Conservation (phyloP, 202 grass and related monocot species). For the Thinopyrum obtusiflorum region DNA sequence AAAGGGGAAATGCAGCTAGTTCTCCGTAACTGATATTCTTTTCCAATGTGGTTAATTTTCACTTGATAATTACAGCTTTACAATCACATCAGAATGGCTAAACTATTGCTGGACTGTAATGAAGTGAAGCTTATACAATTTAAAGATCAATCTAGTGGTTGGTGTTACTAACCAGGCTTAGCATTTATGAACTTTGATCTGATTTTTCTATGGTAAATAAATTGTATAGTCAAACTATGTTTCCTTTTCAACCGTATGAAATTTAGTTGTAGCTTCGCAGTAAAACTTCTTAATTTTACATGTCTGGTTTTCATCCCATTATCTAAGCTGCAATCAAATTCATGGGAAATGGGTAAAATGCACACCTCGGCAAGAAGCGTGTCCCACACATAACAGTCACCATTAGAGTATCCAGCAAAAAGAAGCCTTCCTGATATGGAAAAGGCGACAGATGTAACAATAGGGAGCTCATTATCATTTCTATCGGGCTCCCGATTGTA, state of each 20-base stretch:
- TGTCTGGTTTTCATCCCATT: not conserved
- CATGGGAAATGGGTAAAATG: not conserved
- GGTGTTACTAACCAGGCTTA: not conserved
- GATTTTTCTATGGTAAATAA: conserved; percentile 7
- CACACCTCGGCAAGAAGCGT: conserved; percentile 90
- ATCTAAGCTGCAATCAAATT: conserved; percentile 17
- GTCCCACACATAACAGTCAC: conserved; percentile 97
- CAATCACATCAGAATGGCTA: not conserved
- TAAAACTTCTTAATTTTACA: not conserved
- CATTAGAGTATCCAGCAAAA: conserved; percentile 98
- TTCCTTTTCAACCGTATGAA: not conserved
- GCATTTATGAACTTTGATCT: not conserved
- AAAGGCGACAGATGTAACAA: conserved; percentile 89
- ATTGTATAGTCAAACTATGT: conserved; percentile 1
- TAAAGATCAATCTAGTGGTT: not conserved
- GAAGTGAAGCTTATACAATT: not conserved
- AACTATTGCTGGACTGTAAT: not conserved
- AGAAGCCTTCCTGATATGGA: conserved; percentile 96
- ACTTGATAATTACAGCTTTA: conserved; percentile 12
- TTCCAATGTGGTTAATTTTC: not conserved
- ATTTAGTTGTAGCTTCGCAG: not conserved
- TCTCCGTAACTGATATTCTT: not conserved
- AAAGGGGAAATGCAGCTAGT: not conserved
- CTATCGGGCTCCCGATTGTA: conserved; percentile 58
- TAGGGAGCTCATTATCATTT: conserved; percentile 69